Evolutionary conservation across 345 rosid genomes (phyloP).

Genomic region (Trapa bicornis): DNA sequence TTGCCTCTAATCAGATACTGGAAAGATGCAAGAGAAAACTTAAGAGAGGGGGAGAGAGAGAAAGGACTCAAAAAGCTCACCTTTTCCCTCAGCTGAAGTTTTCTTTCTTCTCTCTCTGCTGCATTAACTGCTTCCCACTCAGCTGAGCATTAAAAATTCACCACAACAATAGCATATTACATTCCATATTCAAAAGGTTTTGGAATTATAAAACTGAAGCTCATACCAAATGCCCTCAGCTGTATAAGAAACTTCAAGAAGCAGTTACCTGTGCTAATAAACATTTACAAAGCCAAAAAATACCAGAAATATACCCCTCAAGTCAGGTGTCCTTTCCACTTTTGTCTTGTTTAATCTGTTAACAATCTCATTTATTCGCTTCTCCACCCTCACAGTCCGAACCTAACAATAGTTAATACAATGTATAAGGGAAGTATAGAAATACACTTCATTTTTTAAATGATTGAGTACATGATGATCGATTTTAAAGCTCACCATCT

Average conservation of each 20-base stretch:
- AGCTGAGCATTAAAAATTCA: slow-evolving; percentile 25
- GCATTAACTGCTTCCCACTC: slow-evolving; percentile 87
- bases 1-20: too few species aligned
- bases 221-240: neutral
- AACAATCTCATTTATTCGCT: slow-evolving; percentile 78
- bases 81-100: slow-evolving; percentile 68
- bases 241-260: neutral
- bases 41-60: neutral
- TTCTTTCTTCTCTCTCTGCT: slow-evolving; percentile 89
- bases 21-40: neutral
- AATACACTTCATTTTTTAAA: slow-evolving; percentile 11
- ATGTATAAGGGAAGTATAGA: neutral
- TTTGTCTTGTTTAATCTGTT: slow-evolving; percentile 92
- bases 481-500: slow-evolving; percentile 41
- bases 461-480: neutral
- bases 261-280: neutral
- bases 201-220: neutral
- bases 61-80: slow-evolving; percentile 21
- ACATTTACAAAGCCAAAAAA: neutral
- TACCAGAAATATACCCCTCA: slow-evolving; percentile 43
- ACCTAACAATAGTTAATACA: slow-evolving; percentile 31
- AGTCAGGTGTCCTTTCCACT: slow-evolving; percentile 82
- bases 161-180: slow-evolving; percentile 1
- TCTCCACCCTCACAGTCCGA: slow-evolving; percentile 82
- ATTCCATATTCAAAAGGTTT: neutral